Base-by-base conservation (phyloP, 73 alveolate genomes). In the Halteria grandinella region DNA sequence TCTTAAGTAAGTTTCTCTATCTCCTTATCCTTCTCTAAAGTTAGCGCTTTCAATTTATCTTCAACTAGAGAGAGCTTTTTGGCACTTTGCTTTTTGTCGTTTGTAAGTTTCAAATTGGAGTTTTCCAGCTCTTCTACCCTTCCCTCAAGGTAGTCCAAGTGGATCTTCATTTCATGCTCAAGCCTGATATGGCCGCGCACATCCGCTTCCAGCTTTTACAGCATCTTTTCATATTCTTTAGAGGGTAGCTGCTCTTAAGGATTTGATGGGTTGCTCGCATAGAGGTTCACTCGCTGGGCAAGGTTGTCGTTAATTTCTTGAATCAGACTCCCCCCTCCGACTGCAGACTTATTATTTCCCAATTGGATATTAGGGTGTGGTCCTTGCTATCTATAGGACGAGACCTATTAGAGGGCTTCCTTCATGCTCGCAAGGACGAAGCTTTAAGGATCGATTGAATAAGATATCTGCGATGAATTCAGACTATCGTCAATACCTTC, bases 181-280 rank as follows among this genome's bases (percentile, higher is more conserved):
- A 73, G 24, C 85, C 85, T 52, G n/a, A 73, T 73, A 37, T 73
- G 85, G 18, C 74, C 71, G 32, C 85, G 18, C 29, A 73, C 57
- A 41, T 73, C 85, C 17, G 75, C 64, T 73, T 73, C 85, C 2
- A 53, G 64, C 32, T 73, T 73, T 37, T 73, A 53, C 14, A 73
- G 64, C 75, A 73, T 73, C 39, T 73, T 73, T 55, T 73, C 85
- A 54, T 73, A 73, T 39, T 73, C 85, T 55, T 54, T 73, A 6
- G 85, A 75, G n/a, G 85, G 85, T 39, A n/a, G n/a, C n/a, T n/a
- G n/a, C n/a, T n/a, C n/a, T n/a, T n/a, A n/a, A n/a, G n/a, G n/a
- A n/a, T n/a, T n/a, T n/a, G n/a, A n/a, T n/a, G n/a, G n/a, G n/a
- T n/a, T n/a, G n/a, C n/a, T n/a, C n/a, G n/a, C n/a, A n/a, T n/a